Percentiles rank a stretch among this genome's conserved stretches.
Evolutionary conservation across 306 rosid genomes (phyloP).

Genomic region (Vachellia pachyceras): DNA sequence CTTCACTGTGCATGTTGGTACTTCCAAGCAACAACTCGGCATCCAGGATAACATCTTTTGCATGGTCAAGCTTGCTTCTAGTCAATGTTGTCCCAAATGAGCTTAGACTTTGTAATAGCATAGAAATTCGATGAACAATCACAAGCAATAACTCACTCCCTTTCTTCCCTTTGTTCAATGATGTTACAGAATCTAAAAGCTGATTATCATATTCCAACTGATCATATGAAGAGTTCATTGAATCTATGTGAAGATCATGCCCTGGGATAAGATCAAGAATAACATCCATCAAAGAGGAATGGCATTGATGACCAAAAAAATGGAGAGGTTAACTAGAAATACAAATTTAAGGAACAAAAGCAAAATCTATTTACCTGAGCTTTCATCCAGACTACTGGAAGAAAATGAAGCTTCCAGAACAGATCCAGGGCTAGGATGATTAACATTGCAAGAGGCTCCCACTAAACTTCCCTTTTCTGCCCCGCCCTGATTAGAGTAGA

Average conservation of each 20-base stretch:
- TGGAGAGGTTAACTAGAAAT: background rate
- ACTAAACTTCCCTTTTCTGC: slow-evolving; percentile 43
- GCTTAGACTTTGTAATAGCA: slow-evolving; percentile 44
- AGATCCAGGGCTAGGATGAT: slow-evolving; percentile 86
- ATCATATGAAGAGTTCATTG: slow-evolving; percentile 53
- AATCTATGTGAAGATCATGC: slow-evolving; percentile 54
- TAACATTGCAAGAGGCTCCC: slow-evolving; percentile 45
- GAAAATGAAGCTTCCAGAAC: slow-evolving; percentile 95
- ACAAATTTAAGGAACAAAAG: background rate
- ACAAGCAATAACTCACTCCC: slow-evolving; percentile 39
- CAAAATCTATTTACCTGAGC: slow-evolving; percentile 71
- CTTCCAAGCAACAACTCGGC: slow-evolving; percentile 68
- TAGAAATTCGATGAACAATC: slow-evolving; percentile 49
- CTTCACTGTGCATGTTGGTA: slow-evolving; percentile 23
- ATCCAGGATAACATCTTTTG: slow-evolving; percentile 62
- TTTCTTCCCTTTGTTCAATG: slow-evolving; percentile 46
- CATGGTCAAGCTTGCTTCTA: slow-evolving; percentile 51
- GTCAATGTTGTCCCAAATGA: slow-evolving; percentile 50
- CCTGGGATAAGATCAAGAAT: slow-evolving; percentile 48
- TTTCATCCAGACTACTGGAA: slow-evolving; percentile 80
- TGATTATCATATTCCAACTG: slow-evolving; percentile 51
- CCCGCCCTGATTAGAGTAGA: slow-evolving; percentile 48
- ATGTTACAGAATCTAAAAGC: slow-evolving; percentile 65
- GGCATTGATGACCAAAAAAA: background rate
- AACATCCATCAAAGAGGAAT: slow-evolving; percentile 31